phyloP scores from a whole-genome alignment of 495 filamentous ascomycete species.

The Lepraria neglecta region DNA sequence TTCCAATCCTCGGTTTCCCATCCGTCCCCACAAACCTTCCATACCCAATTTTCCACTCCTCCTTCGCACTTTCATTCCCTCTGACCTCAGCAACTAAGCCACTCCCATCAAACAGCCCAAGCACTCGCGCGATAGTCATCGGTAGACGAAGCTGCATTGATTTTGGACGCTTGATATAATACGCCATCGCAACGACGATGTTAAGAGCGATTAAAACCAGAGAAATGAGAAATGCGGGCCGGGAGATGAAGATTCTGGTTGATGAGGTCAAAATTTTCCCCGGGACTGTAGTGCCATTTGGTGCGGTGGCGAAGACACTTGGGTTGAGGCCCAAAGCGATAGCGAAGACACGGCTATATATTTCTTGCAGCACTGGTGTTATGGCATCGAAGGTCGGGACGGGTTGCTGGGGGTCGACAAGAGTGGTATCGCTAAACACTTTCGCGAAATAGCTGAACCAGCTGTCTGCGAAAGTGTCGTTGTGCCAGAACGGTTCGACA shows the following conservation, averaged over 20 bases:
- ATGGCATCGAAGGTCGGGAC: conserved; percentile 27
- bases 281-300: neutral
- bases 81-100: conserved; percentile 24
- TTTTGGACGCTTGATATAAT: conserved; percentile 32
- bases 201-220: conserved; percentile 33
- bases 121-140: conserved; percentile 36
- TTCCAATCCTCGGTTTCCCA: conserved; percentile 38
- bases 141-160: conserved; percentile 36
- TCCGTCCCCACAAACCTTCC: conserved; percentile 40
- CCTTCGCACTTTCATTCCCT: neutral
- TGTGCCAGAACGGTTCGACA: conserved; percentile 30
- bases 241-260: conserved; percentile 37
- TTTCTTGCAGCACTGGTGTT: conserved; percentile 19
- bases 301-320: conserved; percentile 26
- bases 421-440: conserved; percentile 18
- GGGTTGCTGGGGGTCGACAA: conserved; percentile 32
- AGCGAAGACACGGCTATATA: conserved; percentile 35
- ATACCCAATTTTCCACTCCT: conserved; percentile 35
- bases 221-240: conserved; percentile 31
- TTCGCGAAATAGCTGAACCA: conserved; percentile 36
- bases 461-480: conserved; percentile 33
- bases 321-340: conserved; percentile 32
- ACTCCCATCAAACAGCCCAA: conserved; percentile 32
- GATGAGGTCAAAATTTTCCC: conserved; percentile 18
- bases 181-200: conserved; percentile 31